Percentiles rank a stretch among this genome's conserved stretches.
phyloP scores from a whole-genome alignment of 208 protist species.

The Endotrypanum monterogeii region DNA sequence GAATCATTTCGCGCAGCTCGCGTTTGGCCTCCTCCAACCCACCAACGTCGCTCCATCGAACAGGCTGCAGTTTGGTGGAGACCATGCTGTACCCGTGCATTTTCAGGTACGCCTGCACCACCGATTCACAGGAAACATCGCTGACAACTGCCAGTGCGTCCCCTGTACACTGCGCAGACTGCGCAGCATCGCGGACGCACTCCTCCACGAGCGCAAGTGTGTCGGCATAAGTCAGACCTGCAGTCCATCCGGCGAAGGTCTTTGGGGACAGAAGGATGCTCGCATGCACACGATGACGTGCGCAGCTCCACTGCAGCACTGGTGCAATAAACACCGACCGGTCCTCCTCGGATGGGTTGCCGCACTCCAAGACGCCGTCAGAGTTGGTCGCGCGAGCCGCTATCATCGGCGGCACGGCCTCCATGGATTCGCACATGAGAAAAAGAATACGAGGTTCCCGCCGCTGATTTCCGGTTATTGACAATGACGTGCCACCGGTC shows the following conservation, averaged over 20 bases:
- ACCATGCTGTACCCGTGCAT: constrained; percentile 82
- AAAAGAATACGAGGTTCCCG: constrained; percentile 37
- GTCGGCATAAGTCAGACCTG: constrained; percentile 69
- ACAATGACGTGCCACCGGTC: neutral
- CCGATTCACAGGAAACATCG: constrained; percentile 51
- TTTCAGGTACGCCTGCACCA: constrained; percentile 68
- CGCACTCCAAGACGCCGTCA: constrained; percentile 64
- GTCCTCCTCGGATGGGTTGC: constrained; percentile 76
- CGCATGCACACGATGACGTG: constrained; percentile 29
- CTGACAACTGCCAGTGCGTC: constrained; percentile 55
- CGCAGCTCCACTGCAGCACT: constrained; percentile 22
- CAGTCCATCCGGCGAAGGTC: constrained; percentile 70
- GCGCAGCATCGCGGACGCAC: constrained; percentile 36
- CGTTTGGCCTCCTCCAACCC: constrained; percentile 91
- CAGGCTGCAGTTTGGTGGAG: constrained; percentile 85
- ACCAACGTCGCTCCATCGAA: constrained; percentile 91
- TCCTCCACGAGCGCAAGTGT: constrained; percentile 54
- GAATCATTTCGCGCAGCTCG: constrained; percentile 82
- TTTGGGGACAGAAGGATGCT: constrained; percentile 66
- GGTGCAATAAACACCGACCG: constrained; percentile 35
- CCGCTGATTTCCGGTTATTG: neutral
- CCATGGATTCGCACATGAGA: constrained; percentile 74
- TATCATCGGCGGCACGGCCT: constrained; percentile 65
- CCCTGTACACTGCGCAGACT: neutral
- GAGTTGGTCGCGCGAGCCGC: constrained; percentile 67